phyloP scores from a whole-genome alignment of 176 grass and related monocot genomes.

The Lolium multiflorum region DNA sequence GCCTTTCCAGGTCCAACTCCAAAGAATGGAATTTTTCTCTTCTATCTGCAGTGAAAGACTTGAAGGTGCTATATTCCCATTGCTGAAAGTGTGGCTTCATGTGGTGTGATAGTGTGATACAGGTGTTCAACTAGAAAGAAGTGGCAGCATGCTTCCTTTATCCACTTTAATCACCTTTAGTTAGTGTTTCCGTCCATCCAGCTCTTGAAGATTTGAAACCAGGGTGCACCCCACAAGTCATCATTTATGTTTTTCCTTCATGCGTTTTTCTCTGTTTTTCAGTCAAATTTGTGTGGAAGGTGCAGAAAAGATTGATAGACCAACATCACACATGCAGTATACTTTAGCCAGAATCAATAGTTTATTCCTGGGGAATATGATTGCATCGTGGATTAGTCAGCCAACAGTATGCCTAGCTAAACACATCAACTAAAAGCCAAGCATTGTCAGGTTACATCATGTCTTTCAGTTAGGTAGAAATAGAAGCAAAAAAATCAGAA shows the following conservation, averaged over 20 bases:
- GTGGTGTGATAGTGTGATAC: slow-evolving; percentile 2
- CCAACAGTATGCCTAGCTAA: background rate
- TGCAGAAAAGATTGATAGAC: slow-evolving; percentile 22
- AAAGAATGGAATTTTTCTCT: slow-evolving; percentile 3
- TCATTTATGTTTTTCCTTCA: background rate
- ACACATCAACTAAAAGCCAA: background rate
- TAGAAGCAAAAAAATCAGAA: background rate
- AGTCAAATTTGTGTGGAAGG: slow-evolving; percentile 13
- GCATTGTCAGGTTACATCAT: slow-evolving; percentile 23
- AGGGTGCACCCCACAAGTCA: slow-evolving; percentile 8
- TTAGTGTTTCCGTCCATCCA: slow-evolving; percentile 32
- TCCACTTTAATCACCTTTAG: slow-evolving; percentile 20
- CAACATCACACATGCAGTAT: slow-evolving; percentile 25
- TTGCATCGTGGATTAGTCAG: slow-evolving; percentile 33
- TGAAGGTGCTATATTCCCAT: slow-evolving; percentile 45
- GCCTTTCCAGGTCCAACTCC: slow-evolving; percentile 37
- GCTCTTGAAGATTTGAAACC: slow-evolving; percentile 29
- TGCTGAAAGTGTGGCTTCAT: slow-evolving; percentile 44
- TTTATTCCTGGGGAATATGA: background rate
- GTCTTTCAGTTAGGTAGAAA: background rate
- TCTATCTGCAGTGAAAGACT: slow-evolving; percentile 13
- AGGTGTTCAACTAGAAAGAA: slow-evolving; percentile 20
- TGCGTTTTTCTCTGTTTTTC: background rate
- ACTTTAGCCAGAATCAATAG: slow-evolving; percentile 28
- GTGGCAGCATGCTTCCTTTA: slow-evolving; percentile 19